These are phyloP conservation scores for Apiotrichum gracile DNA, from an alignment of 1,284 basidiomycete genomes.

Conservation along the genomic window DNA sequence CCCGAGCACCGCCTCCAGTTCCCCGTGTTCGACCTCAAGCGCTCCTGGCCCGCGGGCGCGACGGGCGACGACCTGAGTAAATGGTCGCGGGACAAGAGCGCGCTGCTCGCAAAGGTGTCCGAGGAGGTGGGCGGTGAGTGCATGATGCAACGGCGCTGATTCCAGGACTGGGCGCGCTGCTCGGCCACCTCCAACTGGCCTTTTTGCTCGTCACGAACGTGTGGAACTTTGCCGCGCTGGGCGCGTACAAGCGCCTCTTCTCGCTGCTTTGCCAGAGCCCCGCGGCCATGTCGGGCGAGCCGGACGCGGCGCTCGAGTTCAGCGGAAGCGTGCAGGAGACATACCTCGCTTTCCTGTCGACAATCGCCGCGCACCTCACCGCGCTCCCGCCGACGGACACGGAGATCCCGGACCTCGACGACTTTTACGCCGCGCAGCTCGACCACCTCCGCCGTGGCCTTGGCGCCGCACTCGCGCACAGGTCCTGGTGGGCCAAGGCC, in stretches of 20 bases:
- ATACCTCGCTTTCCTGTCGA: constrained; percentile 22
- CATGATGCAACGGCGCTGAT: not conserved
- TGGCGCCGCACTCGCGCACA: constrained; percentile 6
- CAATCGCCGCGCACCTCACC: constrained; percentile 35
- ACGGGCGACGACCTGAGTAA: constrained; percentile 46
- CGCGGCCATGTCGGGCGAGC: constrained; percentile 15
- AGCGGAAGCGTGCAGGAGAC: not conserved
- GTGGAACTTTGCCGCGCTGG: constrained; percentile 45
- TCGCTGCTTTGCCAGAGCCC: constrained; percentile 38
- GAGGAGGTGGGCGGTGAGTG: constrained; percentile 37
- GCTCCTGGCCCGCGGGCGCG: constrained; percentile 46
- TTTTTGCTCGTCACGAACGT: constrained; percentile 48
- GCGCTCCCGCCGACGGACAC: constrained; percentile 36
- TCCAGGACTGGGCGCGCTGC: constrained; percentile 38
- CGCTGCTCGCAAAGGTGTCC: constrained; percentile 39
- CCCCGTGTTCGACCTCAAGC: constrained; percentile 41
- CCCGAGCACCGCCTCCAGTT: constrained; percentile 22
- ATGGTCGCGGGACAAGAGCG: constrained; percentile 49
- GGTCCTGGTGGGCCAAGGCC: constrained; percentile 6
- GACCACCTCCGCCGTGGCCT: constrained; percentile 31
- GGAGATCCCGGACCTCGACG: constrained; percentile 48
- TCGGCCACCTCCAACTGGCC: constrained; percentile 46
- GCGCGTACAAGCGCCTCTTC: constrained; percentile 45
- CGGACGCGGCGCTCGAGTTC: not conserved
- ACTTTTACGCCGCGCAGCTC: constrained; percentile 40